Base-by-base conservation (phyloP, 1,284 basidiomycete genomes). In the Ganoderma leucocontextum region DNA sequence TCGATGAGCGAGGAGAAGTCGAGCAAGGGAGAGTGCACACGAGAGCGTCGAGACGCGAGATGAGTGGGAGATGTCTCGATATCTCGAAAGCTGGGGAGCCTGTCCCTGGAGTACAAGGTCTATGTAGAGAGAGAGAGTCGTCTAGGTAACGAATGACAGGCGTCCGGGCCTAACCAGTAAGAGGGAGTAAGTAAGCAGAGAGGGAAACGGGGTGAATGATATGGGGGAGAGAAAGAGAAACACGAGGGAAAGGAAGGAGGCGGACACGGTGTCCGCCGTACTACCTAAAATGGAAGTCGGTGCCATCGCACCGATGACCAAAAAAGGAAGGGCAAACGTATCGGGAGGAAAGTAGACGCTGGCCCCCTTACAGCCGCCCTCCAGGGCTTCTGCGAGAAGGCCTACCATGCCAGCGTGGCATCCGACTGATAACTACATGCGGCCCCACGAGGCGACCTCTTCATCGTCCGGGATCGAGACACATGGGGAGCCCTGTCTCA, bases 321-420 rank as follows among this genome's bases (percentile, higher is more conserved):
- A 17, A 35, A 12, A 55, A 55, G 52, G 52, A 55, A 35, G 29
- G 13, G 29, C 6, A 35, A 8, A 7, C 10, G 1, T 3, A 13
- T 22, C 8, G 7, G 13, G 5, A 29, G 29, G 22, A 29, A 13
- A 55, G 29, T 19, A 55, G 33, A 29, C 52, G 29, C 52, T 55
- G 52, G 52, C 52, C 29, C 52, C 33, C 52, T 55, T 55, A 55
- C 52, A 55, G 25, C 10, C 52, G 52, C 52, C 52, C 52, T 55
- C 52, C 52, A 55, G 52, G 52, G 5, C 52, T 55, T 55, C 52
- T 55, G 52, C 29, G 33, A 55, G 52, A 55, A 35, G 52, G 2
- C 25, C 52, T 55, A 55, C 12, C 25, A 33, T 29, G 13, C 52
- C 52, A 33, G 52, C 52, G 52, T 10, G 8, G 12, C 44, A 1